A percentile compares a stretch with the other conserved stretches of the same genome.
Conservation (phyloP, 2,329 filamentous ascomycete species). For the Alternaria sp. region DNA sequence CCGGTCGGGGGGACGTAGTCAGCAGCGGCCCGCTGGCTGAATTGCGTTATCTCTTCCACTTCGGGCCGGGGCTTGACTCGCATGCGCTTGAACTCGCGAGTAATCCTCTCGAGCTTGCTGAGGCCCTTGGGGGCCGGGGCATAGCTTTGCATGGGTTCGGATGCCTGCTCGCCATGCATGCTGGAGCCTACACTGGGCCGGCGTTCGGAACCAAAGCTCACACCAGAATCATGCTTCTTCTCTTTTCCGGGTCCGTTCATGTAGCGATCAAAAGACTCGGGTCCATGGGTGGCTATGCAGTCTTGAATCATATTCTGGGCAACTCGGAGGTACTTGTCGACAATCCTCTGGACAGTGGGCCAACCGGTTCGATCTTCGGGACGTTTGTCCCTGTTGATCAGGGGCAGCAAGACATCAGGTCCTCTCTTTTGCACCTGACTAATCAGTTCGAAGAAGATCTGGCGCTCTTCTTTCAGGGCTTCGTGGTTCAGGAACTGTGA, state of each 20-base stretch:
- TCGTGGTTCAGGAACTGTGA: slow-evolving; percentile 62
- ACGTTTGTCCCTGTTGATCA: slow-evolving; percentile 63
- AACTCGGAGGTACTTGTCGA: slow-evolving; percentile 67
- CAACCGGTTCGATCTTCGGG: slow-evolving; percentile 65
- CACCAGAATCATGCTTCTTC: slow-evolving; percentile 70
- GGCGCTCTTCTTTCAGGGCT: slow-evolving; percentile 66
- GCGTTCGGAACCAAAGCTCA: slow-evolving; percentile 62
- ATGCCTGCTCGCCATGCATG: slow-evolving; percentile 36
- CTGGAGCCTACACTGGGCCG: slow-evolving; percentile 42
- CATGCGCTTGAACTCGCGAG: slow-evolving; percentile 67
- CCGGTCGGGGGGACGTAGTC: slow-evolving; percentile 24
- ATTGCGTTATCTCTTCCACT: slow-evolving; percentile 58
- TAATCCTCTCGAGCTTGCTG: slow-evolving; percentile 67
- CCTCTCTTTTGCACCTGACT: slow-evolving; percentile 65
- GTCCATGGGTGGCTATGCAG: slow-evolving; percentile 58
- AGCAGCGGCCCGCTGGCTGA: slow-evolving; percentile 35
- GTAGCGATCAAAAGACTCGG: slow-evolving; percentile 46
- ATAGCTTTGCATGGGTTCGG: slow-evolving; percentile 28
- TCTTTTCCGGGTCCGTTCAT: slow-evolving; percentile 52
- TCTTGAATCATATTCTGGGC: slow-evolving; percentile 70
- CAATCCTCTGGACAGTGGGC: slow-evolving; percentile 57
- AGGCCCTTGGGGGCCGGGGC: slow-evolving; percentile 40
- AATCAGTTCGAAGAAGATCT: slow-evolving; percentile 71
- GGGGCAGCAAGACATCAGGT: slow-evolving; percentile 60
- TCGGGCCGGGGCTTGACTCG: slow-evolving; percentile 62